Evolutionary conservation across 202 grass and related monocot species (phyloP).

Genomic region (Bolboschoenoplectus hybrid): DNA sequence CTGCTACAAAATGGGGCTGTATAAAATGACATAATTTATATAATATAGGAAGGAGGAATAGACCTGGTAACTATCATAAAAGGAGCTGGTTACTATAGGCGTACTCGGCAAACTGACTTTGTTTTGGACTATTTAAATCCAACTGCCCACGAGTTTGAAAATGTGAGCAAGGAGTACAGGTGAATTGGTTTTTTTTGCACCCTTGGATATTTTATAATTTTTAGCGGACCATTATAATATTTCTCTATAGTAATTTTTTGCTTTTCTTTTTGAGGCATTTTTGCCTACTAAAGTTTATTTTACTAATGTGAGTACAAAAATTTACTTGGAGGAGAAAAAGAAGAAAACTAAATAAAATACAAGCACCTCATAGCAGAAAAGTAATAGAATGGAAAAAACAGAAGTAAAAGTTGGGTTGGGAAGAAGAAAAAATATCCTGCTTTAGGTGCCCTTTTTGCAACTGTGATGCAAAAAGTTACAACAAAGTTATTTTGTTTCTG

Average conservation of each 20-base stretch:
- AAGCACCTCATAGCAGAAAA: neutral
- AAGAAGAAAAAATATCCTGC: neutral
- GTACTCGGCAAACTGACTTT: constrained; percentile 58
- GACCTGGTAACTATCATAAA: constrained; percentile 71
- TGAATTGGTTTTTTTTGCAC: constrained; percentile 24
- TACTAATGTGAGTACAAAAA: neutral
- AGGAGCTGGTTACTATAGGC: constrained; percentile 79
- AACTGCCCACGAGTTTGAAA: constrained; percentile 64
- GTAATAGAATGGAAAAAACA: neutral
- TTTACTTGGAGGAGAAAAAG: neutral
- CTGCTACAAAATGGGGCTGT: neutral
- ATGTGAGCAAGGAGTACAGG: constrained; percentile 47
- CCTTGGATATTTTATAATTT: neutral
- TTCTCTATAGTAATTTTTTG: constrained; percentile 3
- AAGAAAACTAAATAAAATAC: constrained; percentile 12
- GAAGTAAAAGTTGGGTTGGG: neutral
- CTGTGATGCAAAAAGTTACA: constrained; percentile 1
- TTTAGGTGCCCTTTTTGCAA: neutral
- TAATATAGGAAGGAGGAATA: constrained; percentile 67
- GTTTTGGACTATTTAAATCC: constrained; percentile 67
- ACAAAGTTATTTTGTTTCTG: neutral
- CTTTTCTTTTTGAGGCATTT: neutral
- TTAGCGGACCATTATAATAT: neutral
- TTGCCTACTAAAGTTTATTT: neutral
- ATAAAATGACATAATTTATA: neutral